Evolutionary conservation across 2,329 filamentous ascomycete genomes (phyloP).

Genomic region (Beauveria sp.): DNA sequence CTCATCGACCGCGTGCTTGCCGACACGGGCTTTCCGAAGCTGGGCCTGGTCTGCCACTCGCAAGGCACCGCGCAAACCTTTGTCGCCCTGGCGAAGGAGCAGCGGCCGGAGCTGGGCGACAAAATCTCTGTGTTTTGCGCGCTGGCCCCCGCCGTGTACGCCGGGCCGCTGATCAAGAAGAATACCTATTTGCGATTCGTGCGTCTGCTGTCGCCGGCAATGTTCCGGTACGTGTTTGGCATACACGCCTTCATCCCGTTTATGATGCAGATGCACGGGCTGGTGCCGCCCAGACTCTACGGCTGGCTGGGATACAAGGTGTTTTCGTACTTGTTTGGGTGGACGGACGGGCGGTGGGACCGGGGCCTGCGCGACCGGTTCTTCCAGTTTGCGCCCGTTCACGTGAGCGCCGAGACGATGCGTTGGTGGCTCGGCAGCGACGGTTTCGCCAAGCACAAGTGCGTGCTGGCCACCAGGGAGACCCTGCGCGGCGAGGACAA

Average conservation of each 20-base stretch:
- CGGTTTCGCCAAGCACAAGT: slow-evolving; percentile 73
- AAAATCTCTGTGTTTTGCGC: slow-evolving; percentile 86
- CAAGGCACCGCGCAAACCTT: slow-evolving; percentile 88
- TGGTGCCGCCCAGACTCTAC: slow-evolving; percentile 61
- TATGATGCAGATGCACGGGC: slow-evolving; percentile 77
- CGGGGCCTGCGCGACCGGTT: slow-evolving; percentile 68
- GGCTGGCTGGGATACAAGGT: slow-evolving; percentile 80
- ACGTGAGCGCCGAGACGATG: slow-evolving; percentile 85
- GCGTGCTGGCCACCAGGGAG: slow-evolving; percentile 74
- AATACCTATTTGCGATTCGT: slow-evolving; percentile 92
- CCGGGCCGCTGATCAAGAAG: slow-evolving; percentile 75
- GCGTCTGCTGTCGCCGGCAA: slow-evolving; percentile 64
- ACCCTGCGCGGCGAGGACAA: slow-evolving; percentile 55
- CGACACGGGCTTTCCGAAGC: slow-evolving; percentile 75
- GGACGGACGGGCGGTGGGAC: slow-evolving; percentile 82
- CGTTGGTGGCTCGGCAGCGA: slow-evolving; percentile 90
- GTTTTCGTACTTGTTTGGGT: slow-evolving; percentile 83
- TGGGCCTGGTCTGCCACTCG: slow-evolving; percentile 79
- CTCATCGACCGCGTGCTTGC: slow-evolving; percentile 70
- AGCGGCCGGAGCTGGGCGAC: slow-evolving; percentile 74
- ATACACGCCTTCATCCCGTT: slow-evolving; percentile 90
- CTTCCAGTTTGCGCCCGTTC: slow-evolving; percentile 89
- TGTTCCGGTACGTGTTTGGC: slow-evolving; percentile 79
- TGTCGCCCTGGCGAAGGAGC: slow-evolving; percentile 81
- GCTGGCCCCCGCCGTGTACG: slow-evolving; percentile 83